Conservation (phyloP, 441 rosid genomes). For the Biscutella laevigata region DNA sequence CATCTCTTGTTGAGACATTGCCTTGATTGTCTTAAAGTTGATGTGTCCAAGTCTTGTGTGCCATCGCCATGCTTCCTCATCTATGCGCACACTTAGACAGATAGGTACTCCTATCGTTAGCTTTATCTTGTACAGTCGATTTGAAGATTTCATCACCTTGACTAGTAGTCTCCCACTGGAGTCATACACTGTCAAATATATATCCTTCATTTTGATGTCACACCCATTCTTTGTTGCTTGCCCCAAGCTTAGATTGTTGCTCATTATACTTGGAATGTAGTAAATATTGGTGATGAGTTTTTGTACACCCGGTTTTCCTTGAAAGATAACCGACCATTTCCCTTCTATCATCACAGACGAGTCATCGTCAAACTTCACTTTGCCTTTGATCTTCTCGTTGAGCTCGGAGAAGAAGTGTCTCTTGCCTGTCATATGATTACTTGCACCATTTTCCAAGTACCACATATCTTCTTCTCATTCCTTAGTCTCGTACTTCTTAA, state of each 20-base stretch:
- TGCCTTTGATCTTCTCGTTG: too few species aligned
- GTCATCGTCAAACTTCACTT: too few species aligned
- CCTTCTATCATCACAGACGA: too few species aligned
- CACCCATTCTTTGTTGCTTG: background rate
- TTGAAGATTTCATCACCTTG: background rate
- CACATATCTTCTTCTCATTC: too few species aligned
- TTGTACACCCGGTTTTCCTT: background rate
- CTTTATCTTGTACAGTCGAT: background rate
- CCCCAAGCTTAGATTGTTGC: too few species aligned
- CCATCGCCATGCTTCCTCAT: background rate
- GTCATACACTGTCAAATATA: background rate
- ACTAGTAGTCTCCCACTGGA: background rate
- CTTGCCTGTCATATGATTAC: too few species aligned
- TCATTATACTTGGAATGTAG: too few species aligned
- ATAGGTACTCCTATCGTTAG: background rate
- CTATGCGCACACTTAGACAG: fast-evolving
- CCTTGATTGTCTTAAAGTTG: background rate
- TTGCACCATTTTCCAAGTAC: too few species aligned
- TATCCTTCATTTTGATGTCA: background rate
- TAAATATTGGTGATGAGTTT: background rate
- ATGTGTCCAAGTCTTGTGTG: background rate
- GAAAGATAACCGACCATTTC: background rate
- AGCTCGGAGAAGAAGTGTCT: too few species aligned
- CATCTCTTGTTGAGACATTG: background rate
- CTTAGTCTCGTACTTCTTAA: background rate